Conservation (phyloP, 2,329 filamentous ascomycete species). For the Trichophaea hybrida region DNA sequence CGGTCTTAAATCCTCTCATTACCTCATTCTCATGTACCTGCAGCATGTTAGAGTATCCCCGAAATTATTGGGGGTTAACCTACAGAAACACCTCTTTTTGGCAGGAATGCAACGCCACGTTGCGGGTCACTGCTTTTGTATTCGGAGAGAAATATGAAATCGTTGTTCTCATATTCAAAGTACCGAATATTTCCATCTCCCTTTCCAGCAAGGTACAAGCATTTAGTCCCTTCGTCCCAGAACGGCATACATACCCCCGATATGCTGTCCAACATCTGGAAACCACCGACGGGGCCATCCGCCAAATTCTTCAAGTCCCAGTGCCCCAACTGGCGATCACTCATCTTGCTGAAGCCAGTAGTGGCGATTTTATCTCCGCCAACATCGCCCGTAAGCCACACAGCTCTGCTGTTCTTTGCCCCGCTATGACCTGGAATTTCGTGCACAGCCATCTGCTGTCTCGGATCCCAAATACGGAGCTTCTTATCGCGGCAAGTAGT, state of each 20-base stretch:
- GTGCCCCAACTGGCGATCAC: conserved; percentile 84
- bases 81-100: conserved; percentile 85
- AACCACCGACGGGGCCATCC: conserved; percentile 69
- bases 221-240: conserved; percentile 95
- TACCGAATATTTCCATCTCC: conserved; percentile 98
- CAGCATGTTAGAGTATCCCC: not conserved
- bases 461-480: conserved; percentile 90
- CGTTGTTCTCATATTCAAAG: conserved; percentile 96
- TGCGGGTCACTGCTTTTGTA: conserved; percentile 96
- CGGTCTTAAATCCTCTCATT: conserved; percentile 91
- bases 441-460: conserved; percentile 76
- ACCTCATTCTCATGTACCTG: conserved; percentile 89
- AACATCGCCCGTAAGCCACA: conserved; percentile 85
- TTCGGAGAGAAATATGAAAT: conserved; percentile 92
- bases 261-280: conserved; percentile 81
- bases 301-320: conserved; percentile 75
- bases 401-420: conserved; percentile 91
- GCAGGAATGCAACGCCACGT: conserved; percentile 83
- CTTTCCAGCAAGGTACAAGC: conserved; percentile 91
- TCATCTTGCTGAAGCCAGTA: conserved; percentile 96
- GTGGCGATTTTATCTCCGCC: conserved; percentile 68
- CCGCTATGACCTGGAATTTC: conserved; percentile 76
- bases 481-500: conserved; percentile 98
- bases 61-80: conserved; percentile 27
- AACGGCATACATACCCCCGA: conserved; percentile 98